Conservation (phyloP, 495 filamentous ascomycete species). For the Aspergillus baeticus region DNA sequence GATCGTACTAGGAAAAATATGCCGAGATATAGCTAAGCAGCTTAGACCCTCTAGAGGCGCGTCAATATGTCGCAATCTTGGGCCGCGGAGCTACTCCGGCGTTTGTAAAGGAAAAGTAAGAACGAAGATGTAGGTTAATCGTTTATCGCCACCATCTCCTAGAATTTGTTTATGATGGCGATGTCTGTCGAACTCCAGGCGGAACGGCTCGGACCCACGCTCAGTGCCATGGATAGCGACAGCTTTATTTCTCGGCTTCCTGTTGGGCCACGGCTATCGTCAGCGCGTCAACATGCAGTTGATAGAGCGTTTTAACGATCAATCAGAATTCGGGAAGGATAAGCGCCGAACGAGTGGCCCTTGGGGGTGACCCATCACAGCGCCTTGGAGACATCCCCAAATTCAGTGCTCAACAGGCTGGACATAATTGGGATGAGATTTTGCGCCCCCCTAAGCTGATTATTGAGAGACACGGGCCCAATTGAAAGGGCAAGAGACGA, state of each 20-base stretch:
- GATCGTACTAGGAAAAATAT: no score
- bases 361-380: conserved; percentile 6
- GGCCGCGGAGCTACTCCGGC: background rate
- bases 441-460: background rate
- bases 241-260: background rate
- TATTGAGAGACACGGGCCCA: conserved; percentile 1
- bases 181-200: conserved; percentile 1
- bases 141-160: background rate
- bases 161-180: background rate
- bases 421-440: conserved; percentile 5
- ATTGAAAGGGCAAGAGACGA: background rate
- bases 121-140: conserved; percentile 1
- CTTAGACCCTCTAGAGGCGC: no score
- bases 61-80: no score
- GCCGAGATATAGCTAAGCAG: no score
- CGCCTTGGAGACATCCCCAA: background rate
- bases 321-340: conserved; percentile 2
- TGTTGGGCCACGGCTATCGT: conserved; percentile 1
- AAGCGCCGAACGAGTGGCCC: conserved; percentile 4
- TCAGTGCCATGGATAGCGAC: conserved; percentile 7
- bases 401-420: background rate
- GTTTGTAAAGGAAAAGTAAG: background rate
- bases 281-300: background rate
- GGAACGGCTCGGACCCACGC: conserved; percentile 16
- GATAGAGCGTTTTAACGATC: background rate